Base-by-base conservation (phyloP, 352 stramenopile species). In the Globisporangium middletonii region DNA sequence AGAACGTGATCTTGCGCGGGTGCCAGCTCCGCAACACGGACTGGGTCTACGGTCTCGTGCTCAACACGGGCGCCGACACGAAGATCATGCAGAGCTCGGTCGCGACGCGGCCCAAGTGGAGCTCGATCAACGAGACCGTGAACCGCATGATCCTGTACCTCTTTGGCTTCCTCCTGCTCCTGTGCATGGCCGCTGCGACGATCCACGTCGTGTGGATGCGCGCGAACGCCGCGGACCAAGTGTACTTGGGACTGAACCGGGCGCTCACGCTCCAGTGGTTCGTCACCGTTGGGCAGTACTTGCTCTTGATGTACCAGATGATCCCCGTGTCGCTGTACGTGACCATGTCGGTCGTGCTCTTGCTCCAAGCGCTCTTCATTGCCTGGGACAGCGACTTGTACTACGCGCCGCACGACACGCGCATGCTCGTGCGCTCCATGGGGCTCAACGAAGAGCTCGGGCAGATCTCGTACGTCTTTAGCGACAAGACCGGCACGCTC, bases 391-490 rank as follows among this genome's bases (percentile, higher is more conserved):
- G 18, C 16, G 43, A 47, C 6, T 47, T 47, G 43, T 47, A 47
- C 43, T 47, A 47, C 18, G 43, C 43, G 18, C 43, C 43, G n/a
- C 9, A 12, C 13, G 43, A 47, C 18, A 47, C 15, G 13, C 43
- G 43, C 43, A 23, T 47, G 43, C 43, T 47, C 43, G 43, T 47
- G 43, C 43, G 43, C 15, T 47, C 43, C 13, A 92, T 85, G 19
- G 87, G 94, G 42, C 74, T 98, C n/a, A 96, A 96, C 50, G 89
- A 95, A 46, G 88, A 98, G 51, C 72, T 98, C 18, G 97, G 95
- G 0, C 87, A 98, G 77, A 83, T 99, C 44, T 78, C 97, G 59
- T 98, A 99, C 65, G 92, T 99, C n/a, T 99, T 99, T 71, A 97
- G 83, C 30, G 97, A 99, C 71, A 99, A 99, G 67, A 99, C 97